Evolutionary conservation across 1,284 basidiomycete species (phyloP).

Genomic region (Ceratobasidium sp.): DNA sequence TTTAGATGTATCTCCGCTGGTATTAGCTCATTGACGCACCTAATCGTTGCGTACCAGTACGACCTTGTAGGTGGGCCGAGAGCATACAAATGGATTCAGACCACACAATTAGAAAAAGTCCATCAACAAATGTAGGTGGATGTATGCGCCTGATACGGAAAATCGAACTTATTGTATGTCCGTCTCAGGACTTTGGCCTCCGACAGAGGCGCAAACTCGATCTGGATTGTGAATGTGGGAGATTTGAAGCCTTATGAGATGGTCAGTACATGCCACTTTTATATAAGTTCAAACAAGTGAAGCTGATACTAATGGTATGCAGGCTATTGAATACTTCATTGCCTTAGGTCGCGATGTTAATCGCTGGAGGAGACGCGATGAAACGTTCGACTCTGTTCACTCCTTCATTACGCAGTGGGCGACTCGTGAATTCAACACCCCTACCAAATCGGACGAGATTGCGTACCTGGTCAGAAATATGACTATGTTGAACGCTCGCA

Average conservation of each 20-base stretch:
- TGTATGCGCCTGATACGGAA: slow-evolving; percentile 40
- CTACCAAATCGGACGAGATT: slow-evolving; percentile 60
- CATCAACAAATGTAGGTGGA: slow-evolving; percentile 46
- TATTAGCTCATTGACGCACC: not conserved
- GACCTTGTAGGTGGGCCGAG: slow-evolving; percentile 62
- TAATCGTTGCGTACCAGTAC: slow-evolving; percentile 54
- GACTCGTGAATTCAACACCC: slow-evolving; percentile 72
- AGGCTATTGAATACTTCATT: slow-evolving; percentile 76
- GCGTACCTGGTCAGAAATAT: slow-evolving; percentile 69
- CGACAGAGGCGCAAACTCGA: slow-evolving; percentile 51
- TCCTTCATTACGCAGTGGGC: slow-evolving; percentile 72
- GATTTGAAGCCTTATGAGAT: slow-evolving; percentile 81
- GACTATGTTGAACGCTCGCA: slow-evolving; percentile 70
- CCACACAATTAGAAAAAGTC: slow-evolving; percentile 44
- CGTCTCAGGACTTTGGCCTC: slow-evolving; percentile 46
- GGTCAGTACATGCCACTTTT: slow-evolving; percentile 50
- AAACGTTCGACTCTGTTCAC: slow-evolving; percentile 54
- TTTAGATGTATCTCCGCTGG: slow-evolving; percentile 13
- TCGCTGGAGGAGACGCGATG: slow-evolving; percentile 45
- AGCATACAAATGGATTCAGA: slow-evolving; percentile 57
- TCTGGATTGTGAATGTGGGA: slow-evolving; percentile 62
- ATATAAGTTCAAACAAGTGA: not conserved
- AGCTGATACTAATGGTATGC: not conserved
- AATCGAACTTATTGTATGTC: not conserved
- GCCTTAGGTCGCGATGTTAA: slow-evolving; percentile 72